Evolutionary conservation across 2,329 filamentous ascomycete species (phyloP).

Genomic region (Colletotrichum lentis): DNA sequence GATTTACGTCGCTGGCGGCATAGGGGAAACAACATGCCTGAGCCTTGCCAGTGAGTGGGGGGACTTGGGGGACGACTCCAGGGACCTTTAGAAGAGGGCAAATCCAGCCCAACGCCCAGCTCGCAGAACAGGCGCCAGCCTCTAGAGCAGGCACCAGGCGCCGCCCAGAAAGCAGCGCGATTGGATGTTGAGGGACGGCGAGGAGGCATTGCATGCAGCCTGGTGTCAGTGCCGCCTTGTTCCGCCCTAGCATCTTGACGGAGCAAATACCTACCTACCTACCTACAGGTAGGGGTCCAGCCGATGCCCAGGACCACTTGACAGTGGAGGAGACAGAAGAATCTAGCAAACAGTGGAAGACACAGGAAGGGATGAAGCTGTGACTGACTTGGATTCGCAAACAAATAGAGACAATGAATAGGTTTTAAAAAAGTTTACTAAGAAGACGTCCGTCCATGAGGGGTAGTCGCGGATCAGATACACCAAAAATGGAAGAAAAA

Average conservation of each 20-base stretch:
- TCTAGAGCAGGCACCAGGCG: conserved; percentile 10
- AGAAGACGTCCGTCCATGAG: background rate
- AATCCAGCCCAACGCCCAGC: background rate
- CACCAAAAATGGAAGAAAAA: background rate
- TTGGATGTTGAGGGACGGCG: background rate
- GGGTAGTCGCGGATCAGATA: background rate
- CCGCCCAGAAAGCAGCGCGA: background rate
- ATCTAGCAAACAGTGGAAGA: conserved; percentile 20
- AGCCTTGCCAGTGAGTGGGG: conserved; percentile 7
- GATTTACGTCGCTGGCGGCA: background rate
- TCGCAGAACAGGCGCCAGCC: conserved; percentile 5
- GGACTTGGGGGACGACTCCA: conserved; percentile 12
- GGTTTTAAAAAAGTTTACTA: background rate
- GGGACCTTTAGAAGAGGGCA: background rate
- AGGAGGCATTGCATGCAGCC: conserved; percentile 5
- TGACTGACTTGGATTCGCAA: background rate
- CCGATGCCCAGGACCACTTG: background rate
- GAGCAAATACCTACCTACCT: background rate
- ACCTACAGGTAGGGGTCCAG: no score
- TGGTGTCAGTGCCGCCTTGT: background rate
- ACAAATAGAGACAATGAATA: background rate
- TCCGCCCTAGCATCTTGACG: background rate
- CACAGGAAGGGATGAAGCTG: conserved; percentile 1
- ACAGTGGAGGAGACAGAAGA: conserved; percentile 1
- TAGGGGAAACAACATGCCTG: conserved; percentile 11